Percentiles rank a stretch among this genome's conserved stretches.
These are phyloP conservation scores for Rhododendron kiyosumense DNA, from an alignment of 148 eudicot genomes.

Conservation along the genomic window DNA sequence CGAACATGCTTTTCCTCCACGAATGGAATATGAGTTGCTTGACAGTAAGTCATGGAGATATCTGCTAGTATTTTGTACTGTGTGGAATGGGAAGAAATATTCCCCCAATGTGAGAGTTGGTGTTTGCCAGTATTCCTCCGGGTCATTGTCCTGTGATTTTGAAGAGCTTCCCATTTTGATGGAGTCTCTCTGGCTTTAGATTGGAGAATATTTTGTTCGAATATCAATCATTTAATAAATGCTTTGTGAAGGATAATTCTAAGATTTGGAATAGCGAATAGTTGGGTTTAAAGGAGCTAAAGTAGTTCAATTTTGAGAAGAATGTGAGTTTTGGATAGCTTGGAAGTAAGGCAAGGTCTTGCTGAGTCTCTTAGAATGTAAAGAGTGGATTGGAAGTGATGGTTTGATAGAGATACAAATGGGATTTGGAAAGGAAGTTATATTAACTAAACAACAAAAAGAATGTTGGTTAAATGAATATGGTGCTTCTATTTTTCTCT, in stretches of 20 bases:
- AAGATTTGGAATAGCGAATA: background rate
- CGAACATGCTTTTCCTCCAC: constrained; percentile 86
- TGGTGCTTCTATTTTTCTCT: background rate
- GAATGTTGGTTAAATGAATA: background rate
- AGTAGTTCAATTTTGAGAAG: background rate
- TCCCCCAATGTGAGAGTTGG: background rate
- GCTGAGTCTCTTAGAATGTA: background rate
- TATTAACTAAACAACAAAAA: background rate
- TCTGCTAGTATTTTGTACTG: background rate
- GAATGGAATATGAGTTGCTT: constrained; percentile 82
- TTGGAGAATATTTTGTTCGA: background rate
- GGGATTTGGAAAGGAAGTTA: background rate
- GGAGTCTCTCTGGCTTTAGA: background rate
- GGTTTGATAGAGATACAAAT: background rate
- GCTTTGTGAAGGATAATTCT: background rate
- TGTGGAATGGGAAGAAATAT: background rate
- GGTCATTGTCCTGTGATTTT: background rate
- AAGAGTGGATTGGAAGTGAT: background rate
- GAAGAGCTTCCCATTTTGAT: background rate
- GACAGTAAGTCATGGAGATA: constrained; percentile 59
- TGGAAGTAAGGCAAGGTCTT: background rate
- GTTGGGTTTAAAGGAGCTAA: background rate
- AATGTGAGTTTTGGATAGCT: background rate
- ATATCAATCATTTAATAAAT: background rate
- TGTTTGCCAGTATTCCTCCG: background rate